A percentile compares a stretch with the other conserved stretches of the same genome.
phyloP scores from a whole-genome alignment of 306 rosid genomes.

The Macrotyloma uniflorum region DNA sequence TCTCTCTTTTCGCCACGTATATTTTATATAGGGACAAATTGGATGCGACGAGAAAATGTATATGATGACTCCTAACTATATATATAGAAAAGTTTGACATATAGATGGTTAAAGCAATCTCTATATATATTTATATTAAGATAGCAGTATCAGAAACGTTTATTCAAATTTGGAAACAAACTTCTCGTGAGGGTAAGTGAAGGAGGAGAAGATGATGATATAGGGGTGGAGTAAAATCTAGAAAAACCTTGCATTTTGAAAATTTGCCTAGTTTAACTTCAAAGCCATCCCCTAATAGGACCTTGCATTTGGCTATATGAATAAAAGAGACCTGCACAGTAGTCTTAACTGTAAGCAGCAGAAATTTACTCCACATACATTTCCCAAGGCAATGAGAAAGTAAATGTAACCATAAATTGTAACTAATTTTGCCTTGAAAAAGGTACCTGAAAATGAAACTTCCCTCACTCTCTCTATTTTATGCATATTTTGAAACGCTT shows the following conservation, averaged over 20 bases:
- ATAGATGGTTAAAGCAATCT: slow-evolving; percentile 32
- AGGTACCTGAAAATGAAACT: background rate
- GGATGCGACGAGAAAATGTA: slow-evolving; percentile 11
- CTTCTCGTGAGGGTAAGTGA: slow-evolving; percentile 42
- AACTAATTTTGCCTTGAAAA: background rate
- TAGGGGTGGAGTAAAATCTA: background rate
- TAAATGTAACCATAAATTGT: slow-evolving; percentile 5
- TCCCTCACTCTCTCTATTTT: background rate
- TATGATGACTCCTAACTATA: slow-evolving; percentile 3
- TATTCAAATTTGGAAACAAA: slow-evolving; percentile 32
- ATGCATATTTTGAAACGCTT: background rate
- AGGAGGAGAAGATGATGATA: background rate
- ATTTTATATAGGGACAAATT: slow-evolving; percentile 28
- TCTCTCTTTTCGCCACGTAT: background rate
- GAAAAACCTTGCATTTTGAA: slow-evolving; percentile 5
- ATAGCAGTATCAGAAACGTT: slow-evolving; percentile 25
- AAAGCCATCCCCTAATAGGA: background rate
- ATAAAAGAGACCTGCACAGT: slow-evolving; percentile 17
- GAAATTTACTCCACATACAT: background rate
- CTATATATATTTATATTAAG: background rate
- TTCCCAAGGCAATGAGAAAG: slow-evolving; percentile 3
- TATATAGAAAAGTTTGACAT: slow-evolving; percentile 31
- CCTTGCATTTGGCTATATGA: background rate
- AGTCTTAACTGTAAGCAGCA: background rate
- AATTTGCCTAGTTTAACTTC: background rate